These are phyloP conservation scores for Backusella psychrophila DNA, from an alignment of 192 early-diverging fungal genomes.

Conservation along the genomic window DNA sequence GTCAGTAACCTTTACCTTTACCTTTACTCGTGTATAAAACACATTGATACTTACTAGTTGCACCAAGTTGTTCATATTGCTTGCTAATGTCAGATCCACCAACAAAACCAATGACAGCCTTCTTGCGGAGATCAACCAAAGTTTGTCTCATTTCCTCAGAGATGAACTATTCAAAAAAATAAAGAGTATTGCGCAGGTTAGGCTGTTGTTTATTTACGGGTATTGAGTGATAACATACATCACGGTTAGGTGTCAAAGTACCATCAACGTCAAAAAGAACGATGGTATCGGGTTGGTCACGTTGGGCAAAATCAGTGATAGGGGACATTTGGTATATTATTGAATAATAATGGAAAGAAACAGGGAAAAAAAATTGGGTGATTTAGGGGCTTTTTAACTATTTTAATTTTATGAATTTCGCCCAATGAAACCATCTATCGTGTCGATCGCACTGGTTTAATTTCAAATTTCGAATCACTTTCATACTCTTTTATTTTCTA, in stretches of 20 bases:
- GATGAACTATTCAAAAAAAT: conserved; percentile 54
- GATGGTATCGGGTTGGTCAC: conserved; percentile 76
- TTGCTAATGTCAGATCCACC: conserved; percentile 93
- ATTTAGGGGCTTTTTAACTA: background rate
- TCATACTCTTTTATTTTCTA: background rate
- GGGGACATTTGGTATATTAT: conserved; percentile 17
- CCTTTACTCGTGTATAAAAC: background rate
- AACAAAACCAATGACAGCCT: conserved; percentile 94
- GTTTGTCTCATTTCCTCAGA: conserved; percentile 74
- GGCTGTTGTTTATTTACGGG: background rate
- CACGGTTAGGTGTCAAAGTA: conserved; percentile 92
- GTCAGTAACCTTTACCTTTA: background rate
- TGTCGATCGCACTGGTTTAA: conserved; percentile 12
- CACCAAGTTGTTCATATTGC: conserved; percentile 95
- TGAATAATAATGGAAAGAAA: background rate
- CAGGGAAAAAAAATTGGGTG: background rate
- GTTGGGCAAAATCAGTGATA: conserved; percentile 44
- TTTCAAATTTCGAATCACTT: background rate
- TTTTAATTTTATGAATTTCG: background rate
- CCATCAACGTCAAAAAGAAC: conserved; percentile 98
- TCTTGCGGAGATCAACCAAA: conserved; percentile 80
- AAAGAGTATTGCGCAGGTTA: background rate
- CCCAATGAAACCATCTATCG: conserved; percentile 13
- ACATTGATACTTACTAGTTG: conserved; percentile 52
- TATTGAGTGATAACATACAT: conserved; percentile 50